Evolutionary conservation across 768 basidiomycete genomes (phyloP).

Genomic region (Paxillus involutus): DNA sequence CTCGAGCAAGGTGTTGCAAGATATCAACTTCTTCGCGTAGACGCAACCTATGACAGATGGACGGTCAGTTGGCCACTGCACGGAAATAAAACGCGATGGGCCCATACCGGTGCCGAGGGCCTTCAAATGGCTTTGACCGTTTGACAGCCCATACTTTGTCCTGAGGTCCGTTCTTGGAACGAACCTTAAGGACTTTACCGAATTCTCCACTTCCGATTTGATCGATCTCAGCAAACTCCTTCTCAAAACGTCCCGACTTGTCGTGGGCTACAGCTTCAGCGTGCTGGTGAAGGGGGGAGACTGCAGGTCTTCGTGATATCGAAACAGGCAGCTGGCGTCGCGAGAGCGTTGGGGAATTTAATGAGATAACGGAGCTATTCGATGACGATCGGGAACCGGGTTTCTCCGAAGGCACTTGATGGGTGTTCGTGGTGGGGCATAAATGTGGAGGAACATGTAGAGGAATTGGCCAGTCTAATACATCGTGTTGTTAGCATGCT

Average conservation of each 20-base stretch:
- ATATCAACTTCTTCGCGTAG: slow-evolving; percentile 95
- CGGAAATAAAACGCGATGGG: slow-evolving; percentile 16
- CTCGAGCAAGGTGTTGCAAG: slow-evolving; percentile 68
- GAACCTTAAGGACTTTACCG: slow-evolving; percentile 87
- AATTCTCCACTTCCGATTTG: slow-evolving; percentile 91
- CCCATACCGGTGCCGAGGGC: slow-evolving; percentile 82
- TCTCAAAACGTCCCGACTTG: slow-evolving; percentile 69
- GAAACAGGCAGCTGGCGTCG: slow-evolving; percentile 31
- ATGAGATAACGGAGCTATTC: slow-evolving; percentile 44
- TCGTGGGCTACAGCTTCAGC: slow-evolving; percentile 42
- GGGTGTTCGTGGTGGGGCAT: slow-evolving; percentile 43
- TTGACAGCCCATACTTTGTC: slow-evolving; percentile 80
- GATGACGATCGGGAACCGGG: slow-evolving; percentile 61
- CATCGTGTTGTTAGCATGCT: neutral
- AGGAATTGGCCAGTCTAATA: slow-evolving; percentile 56
- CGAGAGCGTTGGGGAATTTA: slow-evolving; percentile 46
- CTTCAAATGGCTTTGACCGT: slow-evolving; percentile 91
- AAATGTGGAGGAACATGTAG: slow-evolving; percentile 47
- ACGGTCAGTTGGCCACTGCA: slow-evolving; percentile 11
- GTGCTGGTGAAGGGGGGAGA: slow-evolving; percentile 19
- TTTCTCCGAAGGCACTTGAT: slow-evolving; percentile 41
- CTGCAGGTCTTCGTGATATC: slow-evolving; percentile 22
- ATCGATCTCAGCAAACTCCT: slow-evolving; percentile 76
- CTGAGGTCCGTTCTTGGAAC: slow-evolving; percentile 57
- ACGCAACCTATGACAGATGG: slow-evolving; percentile 53